Evolutionary conservation across 1,284 basidiomycete species (phyloP).

Genomic region (Mycena sp.): DNA sequence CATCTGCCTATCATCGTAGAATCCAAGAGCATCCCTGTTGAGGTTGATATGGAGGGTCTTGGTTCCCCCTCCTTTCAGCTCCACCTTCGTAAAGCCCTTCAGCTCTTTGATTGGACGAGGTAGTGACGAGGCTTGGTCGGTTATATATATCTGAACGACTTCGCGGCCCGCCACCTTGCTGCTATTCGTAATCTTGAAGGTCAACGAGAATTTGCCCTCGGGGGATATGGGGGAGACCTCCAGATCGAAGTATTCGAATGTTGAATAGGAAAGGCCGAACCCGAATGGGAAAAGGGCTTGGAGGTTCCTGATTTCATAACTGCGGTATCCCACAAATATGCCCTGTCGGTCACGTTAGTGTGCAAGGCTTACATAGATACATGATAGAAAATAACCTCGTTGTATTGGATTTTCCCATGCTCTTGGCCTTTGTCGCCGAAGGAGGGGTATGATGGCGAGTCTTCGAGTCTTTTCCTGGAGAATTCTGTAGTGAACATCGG

Average conservation of each 20-base stretch:
- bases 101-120: constrained; percentile 53
- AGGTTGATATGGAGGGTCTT: constrained; percentile 49
- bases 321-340: constrained; percentile 54
- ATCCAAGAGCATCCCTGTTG: constrained; percentile 53
- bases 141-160: constrained; percentile 56
- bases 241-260: constrained; percentile 54
- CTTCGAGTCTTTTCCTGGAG: constrained; percentile 51
- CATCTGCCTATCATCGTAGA: constrained; percentile 51
- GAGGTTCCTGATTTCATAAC: constrained; percentile 49
- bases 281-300: constrained; percentile 61
- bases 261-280: constrained; percentile 59
- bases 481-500: not conserved
- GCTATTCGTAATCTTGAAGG: constrained; percentile 53
- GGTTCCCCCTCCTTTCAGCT: constrained; percentile 47
- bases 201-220: constrained; percentile 47
- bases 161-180: constrained; percentile 51
- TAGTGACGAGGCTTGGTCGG: constrained; percentile 46
- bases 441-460: constrained; percentile 51
- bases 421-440: constrained; percentile 52
- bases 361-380: not conserved
- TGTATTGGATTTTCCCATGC: constrained; percentile 51
- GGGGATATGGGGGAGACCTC: constrained; percentile 30
- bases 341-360: constrained; percentile 36
- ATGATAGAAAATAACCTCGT: constrained; percentile 43
- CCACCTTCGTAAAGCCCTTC: constrained; percentile 56